Conservation (phyloP, 495 filamentous ascomycete genomes). For the Trichoderma reesei region DNA sequence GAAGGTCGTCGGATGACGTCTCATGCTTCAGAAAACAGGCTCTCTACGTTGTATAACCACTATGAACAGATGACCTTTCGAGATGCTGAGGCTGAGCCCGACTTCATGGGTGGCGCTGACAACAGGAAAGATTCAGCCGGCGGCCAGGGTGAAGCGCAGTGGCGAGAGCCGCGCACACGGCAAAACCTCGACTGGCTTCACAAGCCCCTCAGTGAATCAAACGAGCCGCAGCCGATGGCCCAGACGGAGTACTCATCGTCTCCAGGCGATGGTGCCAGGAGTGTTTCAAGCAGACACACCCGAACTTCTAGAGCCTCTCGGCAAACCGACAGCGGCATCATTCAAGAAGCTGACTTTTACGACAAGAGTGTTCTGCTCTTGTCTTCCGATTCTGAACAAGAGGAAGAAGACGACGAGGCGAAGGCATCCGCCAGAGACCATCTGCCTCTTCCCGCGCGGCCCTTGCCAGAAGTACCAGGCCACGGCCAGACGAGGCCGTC, state of each 20-base stretch:
- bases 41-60: constrained; percentile 40
- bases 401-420: constrained; percentile 28
- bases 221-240: background rate
- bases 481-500: constrained; percentile 16
- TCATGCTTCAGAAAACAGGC: constrained; percentile 12
- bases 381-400: constrained; percentile 36
- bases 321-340: constrained; percentile 27
- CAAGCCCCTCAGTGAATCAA: background rate
- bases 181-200: constrained; percentile 10
- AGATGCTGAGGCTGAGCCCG: constrained; percentile 24
- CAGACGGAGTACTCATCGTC: constrained; percentile 11
- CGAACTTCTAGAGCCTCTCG: constrained; percentile 40
- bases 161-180: constrained; percentile 15
- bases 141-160: background rate
- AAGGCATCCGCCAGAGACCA: constrained; percentile 14
- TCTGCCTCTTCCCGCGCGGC: background rate
- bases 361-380: constrained; percentile 38
- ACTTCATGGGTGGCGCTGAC: background rate
- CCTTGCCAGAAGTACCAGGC: constrained; percentile 10
- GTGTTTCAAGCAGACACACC: constrained; percentile 41
- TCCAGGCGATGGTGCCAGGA: constrained; percentile 29
- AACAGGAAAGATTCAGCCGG: background rate
- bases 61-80: constrained; percentile 42
- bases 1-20: constrained; percentile 3
- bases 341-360: constrained; percentile 33